Percentiles rank a stretch among this genome's conserved stretches.
phyloP scores from a whole-genome alignment of 768 basidiomycete genomes.

The Neoboletus subvelutipes region DNA sequence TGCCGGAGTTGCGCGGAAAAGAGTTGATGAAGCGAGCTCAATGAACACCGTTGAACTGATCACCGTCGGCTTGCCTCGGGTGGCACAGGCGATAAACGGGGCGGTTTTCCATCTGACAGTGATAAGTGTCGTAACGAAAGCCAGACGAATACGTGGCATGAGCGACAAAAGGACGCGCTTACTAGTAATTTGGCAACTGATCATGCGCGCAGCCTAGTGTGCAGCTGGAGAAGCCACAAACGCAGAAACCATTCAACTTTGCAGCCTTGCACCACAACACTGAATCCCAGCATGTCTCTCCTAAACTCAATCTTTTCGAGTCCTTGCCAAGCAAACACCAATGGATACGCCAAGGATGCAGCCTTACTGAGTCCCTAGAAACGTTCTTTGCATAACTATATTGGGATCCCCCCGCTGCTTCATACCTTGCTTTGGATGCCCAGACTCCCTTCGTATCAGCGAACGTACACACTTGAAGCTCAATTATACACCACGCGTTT shows the following conservation, averaged over 20 bases:
- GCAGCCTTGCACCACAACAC: neutral
- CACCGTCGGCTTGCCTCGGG: too few relatives aligned
- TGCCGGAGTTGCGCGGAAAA: slow-evolving; percentile 48
- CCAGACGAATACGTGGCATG: neutral
- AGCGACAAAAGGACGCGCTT: neutral
- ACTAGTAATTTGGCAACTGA: too few relatives aligned
- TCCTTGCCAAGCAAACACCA: neutral
- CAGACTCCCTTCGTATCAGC: neutral
- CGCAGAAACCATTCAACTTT: too few relatives aligned
- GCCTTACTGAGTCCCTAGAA: neutral
- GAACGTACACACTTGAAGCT: neutral
- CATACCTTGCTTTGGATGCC: too few relatives aligned
- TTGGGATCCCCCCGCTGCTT: neutral
- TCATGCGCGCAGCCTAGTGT: too few relatives aligned
- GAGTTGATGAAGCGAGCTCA: slow-evolving; percentile 26
- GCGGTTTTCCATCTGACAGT: neutral
- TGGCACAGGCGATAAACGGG: neutral
- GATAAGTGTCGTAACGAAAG: neutral
- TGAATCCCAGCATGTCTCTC: neutral
- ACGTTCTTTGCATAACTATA: neutral
- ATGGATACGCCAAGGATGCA: neutral
- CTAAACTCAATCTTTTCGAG: neutral
- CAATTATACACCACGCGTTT: neutral
- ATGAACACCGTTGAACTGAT: neutral
- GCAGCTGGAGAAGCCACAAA: too few relatives aligned